Evolutionary conservation across 768 basidiomycete species (phyloP), one percentile per base, ranked within the genome.

Genomic region (Pleurotus tuoliensis): DNA sequence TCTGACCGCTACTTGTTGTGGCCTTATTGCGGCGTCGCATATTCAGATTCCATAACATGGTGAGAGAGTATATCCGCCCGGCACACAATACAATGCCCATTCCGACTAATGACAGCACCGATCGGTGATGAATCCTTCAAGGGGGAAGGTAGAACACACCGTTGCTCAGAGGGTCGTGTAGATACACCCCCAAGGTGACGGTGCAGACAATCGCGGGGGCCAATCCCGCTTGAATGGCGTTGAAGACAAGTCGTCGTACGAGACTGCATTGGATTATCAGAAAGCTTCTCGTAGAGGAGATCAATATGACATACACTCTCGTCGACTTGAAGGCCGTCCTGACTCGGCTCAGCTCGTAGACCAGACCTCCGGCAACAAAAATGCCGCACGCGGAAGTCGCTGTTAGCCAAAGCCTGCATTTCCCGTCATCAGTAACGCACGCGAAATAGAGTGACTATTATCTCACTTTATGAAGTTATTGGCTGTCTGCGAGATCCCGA

Each of bases 241-340:
- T 52, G 51, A 52, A 38, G 22, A 52, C 51, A 5, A 52, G 39
- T 41, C 51, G 51, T 5, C 51, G 51, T 18, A 52, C 38, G 40
- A 52, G 51, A 52, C 51, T 52, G 24, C 6, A 12, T 18, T 39
- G 4, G 8, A 18, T 7, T 7, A 20, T 39, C 5, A 41, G 34
- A 20, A 22, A 40, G 16, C 8, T n/a, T 20, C 1, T 2, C 1
- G 7, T 4, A 16, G 38, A 25, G 40, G 16, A 20, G 16, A 40
- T 15, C 2, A n/a, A 22, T 25, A 50, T n/a, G 9, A 50, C 51
- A 18, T 52, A 52, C 51, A 39, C 40, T 52, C 39, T 25, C 7
- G 51, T 52, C 27, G 51, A 52, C 22, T 52, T 52, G 51, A 52
- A 52, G 13, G 51, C 51, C 13, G 51, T 52, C 16, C 51, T 15